Evolutionary conservation across 164 flowering plant genomes (phyloP).

Genomic region (Buxus sempervirens): DNA sequence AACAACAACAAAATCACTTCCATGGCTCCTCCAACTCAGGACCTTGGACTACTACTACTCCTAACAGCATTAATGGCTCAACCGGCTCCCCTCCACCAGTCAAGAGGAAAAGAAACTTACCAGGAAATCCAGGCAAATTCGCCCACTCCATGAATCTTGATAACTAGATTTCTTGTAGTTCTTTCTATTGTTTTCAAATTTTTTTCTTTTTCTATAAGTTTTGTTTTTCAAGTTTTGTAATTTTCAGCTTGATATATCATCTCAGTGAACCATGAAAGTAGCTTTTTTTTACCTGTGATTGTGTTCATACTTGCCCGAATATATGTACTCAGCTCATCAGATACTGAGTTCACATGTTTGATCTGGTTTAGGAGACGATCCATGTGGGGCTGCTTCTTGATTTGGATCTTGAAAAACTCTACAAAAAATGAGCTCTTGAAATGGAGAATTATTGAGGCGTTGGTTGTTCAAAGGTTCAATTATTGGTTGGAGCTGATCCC

Average conservation of each 20-base stretch:
- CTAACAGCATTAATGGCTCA: slow-evolving; percentile 43
- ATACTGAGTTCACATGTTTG: no score
- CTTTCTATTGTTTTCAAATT: background rate
- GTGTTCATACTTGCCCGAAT: no score
- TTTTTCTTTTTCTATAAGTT: no score
- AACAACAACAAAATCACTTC: slow-evolving; percentile 21
- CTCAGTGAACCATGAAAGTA: background rate
- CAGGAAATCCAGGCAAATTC: slow-evolving; percentile 84
- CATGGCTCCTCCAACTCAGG: slow-evolving; percentile 32
- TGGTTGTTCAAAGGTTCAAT: slow-evolving; percentile 40
- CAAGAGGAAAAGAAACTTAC: slow-evolving; percentile 79
- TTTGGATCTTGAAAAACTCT: slow-evolving; percentile 1
- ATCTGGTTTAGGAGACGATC: background rate
- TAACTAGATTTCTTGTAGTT: background rate
- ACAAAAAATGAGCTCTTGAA: background rate
- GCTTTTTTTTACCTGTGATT: background rate
- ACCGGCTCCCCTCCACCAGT: slow-evolving; percentile 23
- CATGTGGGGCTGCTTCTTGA: background rate
- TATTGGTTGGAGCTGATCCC: slow-evolving; percentile 33
- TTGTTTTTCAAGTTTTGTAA: no score
- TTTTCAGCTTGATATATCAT: background rate
- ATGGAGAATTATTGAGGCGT: slow-evolving; percentile 8
- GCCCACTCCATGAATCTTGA: slow-evolving; percentile 1
- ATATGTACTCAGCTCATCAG: no score
- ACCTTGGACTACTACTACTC: slow-evolving; percentile 22